Conservation (phyloP, 495 filamentous ascomycete species). For the Neurospora sp. region DNA sequence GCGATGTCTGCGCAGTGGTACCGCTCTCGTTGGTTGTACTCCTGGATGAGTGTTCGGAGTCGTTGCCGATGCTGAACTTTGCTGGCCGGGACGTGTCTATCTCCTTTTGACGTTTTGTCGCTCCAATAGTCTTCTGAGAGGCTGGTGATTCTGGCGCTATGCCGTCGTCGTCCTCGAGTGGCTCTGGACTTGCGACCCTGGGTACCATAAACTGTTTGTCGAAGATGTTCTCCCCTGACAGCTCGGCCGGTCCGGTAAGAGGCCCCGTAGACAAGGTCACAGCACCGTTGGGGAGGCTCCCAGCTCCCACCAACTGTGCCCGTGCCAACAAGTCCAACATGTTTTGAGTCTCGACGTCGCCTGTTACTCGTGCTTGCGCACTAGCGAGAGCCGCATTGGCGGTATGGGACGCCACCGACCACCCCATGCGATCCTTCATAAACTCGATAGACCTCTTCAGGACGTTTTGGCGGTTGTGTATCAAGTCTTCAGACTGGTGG, state of each 20-base stretch:
- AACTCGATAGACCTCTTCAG: constrained; percentile 93
- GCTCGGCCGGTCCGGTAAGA: constrained; percentile 62
- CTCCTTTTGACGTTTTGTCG: background rate
- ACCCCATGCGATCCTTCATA: constrained; percentile 88
- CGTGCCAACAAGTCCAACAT: constrained; percentile 81
- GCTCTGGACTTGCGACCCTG: constrained; percentile 42
- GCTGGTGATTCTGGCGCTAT: background rate
- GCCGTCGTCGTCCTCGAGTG: constrained; percentile 13
- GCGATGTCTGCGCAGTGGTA: constrained; percentile 42
- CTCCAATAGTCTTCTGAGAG: background rate
- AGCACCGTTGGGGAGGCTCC: constrained; percentile 34
- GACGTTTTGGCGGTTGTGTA: constrained; percentile 86
- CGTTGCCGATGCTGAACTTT: constrained; percentile 10
- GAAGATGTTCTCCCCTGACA: constrained; percentile 64
- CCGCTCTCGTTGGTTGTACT: constrained; percentile 46
- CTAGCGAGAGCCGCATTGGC: constrained; percentile 45
- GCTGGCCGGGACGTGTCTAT: constrained; percentile 1
- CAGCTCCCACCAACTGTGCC: constrained; percentile 61
- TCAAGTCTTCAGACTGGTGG: constrained; percentile 82
- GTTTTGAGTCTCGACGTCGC: constrained; percentile 78
- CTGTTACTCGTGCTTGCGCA: constrained; percentile 71
- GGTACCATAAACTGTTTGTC: constrained; percentile 57
- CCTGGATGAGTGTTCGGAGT: constrained; percentile 45
- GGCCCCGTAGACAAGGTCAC: constrained; percentile 42
- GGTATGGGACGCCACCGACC: constrained; percentile 42